Base-by-base conservation (phyloP, 768 basidiomycete species). In the Russula abietina region DNA sequence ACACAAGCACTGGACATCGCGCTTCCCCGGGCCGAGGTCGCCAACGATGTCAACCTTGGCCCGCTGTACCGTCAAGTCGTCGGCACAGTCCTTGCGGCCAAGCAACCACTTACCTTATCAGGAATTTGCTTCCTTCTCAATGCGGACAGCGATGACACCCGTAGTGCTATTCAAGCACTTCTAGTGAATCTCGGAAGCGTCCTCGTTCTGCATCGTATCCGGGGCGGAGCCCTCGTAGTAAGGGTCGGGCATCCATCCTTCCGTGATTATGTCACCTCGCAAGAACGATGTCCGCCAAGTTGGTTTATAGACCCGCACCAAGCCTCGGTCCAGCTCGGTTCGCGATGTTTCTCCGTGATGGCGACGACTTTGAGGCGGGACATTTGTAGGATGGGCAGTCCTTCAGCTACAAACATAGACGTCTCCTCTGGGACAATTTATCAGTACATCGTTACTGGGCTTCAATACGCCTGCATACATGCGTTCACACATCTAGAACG, bases 101-200 rank as follows among this genome's bases (percentile, higher is more conserved):
- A 54, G 26, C 51, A 59, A 8, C 65, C 65, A 9, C 62, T 64
- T 17, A 55, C 61, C 5, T 26, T 65, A n/a, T 55, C 61, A 11
- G 56, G 32, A 12, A 50, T 60, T 24, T 45, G 48, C 32, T 36
- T n/a, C 30, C 62, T 64, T 43, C 55, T 65, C 56, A 45, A 55
- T 5, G 57, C 61, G 5, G 41, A 28, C 10, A 51, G 36, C 8
- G 48, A 36, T 12, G 30, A 9, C 24, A 14, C 36, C 10, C 28
- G 32, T 4, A 17, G 32, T 5, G 26, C 57, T 7, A 46, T 64
- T 19, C 51, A 32, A 17, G 0, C 36, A 6, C 45, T 65, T 11
- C 41, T 65, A 19, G 57, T 50, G 26, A 63, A 58, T 9, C 65
- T 65, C 24, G 65, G 65, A n/a, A 59, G 53, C 53, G 62, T 65